Base-by-base conservation (phyloP, 2,329 filamentous ascomycete genomes). In the Nothophoma quercina region DNA sequence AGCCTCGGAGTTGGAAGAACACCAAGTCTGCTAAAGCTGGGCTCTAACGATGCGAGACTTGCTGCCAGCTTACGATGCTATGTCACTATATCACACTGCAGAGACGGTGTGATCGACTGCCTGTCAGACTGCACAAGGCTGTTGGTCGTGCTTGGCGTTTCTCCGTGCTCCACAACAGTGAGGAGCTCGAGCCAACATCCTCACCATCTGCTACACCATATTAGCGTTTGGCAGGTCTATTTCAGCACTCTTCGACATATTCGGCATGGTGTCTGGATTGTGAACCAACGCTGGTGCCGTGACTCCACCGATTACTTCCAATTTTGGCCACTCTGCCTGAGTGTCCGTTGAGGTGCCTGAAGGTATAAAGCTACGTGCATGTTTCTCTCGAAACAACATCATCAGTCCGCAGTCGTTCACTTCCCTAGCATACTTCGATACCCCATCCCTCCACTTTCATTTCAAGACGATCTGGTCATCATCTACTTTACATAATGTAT, bases 401-500 rank as follows among this genome's bases (percentile, higher is more conserved):
- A 58, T 34, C 42, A 53, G 29, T 47, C 49, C 48, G 34, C 38
- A 47, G 41, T 52, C 53, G 41, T 58, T 64, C 51, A 34, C 47
- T 61, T 49, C 25, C 50, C 19, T 10, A 32, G 50, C 15, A 21
- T 44, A 30, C 22, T 44, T 41, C 39, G 42, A 28, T 47, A 40
- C 40, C 16, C 26, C 8, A 41, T 34, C 23, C 29, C 33, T 5
- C n/a, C 42, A 33, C 51, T 46, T 46, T 59, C 51, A 30, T 58
- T n/a, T 61, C 39, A 21, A 35, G 44, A 22, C 34, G 23, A 55
- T 33, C 28, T 26, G 28, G 26, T 29, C 28, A 41, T 44, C 32
- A n/a, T 52, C 26, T 52, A 30, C 28, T 26, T 43, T 34, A 52
- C 39, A 68, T 70, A 72, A 72, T 72, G 69, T 68, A 72, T 67